Conservation (phyloP, 768 basidiomycete genomes). For the Dacryopinax primogenitus region DNA sequence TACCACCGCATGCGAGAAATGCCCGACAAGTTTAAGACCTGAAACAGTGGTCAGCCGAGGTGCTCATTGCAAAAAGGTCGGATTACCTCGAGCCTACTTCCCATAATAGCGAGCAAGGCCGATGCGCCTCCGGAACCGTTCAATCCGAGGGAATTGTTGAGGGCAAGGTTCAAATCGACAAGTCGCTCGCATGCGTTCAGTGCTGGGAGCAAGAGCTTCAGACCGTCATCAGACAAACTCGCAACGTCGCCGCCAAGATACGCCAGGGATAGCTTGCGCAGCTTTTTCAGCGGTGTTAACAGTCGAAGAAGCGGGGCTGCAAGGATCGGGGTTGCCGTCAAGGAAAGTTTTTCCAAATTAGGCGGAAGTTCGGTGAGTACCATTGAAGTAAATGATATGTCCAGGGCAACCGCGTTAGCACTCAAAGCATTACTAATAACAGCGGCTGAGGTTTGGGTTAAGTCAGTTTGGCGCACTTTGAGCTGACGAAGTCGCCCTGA, state of each 20-base stretch:
- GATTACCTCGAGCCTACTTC: conserved; percentile 37
- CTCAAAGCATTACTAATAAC: background rate
- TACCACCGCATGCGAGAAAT: conserved; percentile 39
- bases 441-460: background rate
- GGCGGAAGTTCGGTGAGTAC: conserved; percentile 6
- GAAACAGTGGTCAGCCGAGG: conserved; percentile 25
- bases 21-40: conserved; percentile 50
- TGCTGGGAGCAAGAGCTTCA: conserved; percentile 34
- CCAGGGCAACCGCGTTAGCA: conserved; percentile 28
- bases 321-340: conserved; percentile 43
- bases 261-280: conserved; percentile 44
- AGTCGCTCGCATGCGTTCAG: conserved; percentile 31
- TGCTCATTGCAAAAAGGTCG: too few species aligned
- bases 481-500: background rate
- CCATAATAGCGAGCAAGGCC: too few species aligned
- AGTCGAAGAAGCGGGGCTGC: conserved; percentile 32
- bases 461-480: background rate
- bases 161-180: conserved; percentile 47
- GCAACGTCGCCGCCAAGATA: conserved; percentile 39
- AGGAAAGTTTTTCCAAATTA: conserved; percentile 45
- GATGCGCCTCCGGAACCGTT: conserved; percentile 23
- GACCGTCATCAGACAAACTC: conserved; percentile 43
- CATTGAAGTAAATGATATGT: conserved; percentile 48
- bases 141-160: conserved; percentile 48
- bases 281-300: conserved; percentile 29